Evolutionary conservation across 768 basidiomycete species (phyloP), one percentile per base, ranked within the genome.

Genomic region (Hygrocybe coccinea): DNA sequence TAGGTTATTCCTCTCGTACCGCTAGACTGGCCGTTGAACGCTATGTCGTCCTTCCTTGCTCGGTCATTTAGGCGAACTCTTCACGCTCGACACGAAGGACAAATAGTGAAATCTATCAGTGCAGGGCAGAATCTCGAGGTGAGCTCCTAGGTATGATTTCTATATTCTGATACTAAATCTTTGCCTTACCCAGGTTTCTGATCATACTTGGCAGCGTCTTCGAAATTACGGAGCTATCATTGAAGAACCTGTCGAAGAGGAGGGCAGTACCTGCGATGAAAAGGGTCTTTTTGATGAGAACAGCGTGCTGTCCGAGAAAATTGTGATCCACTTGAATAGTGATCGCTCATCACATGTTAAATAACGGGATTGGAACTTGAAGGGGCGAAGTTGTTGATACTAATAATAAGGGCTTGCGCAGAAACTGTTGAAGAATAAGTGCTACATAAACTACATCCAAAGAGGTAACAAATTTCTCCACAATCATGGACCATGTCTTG

Each of bases 91-190:
- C 83, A 86, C 45, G 87, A 93, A 67, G 82, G 81, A 5, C 78
- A 82, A 65, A 86, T 95, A 50, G 68, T 94, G 55, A 95, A 90
- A 68, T 82, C 83, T 15, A 77, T 95, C 55, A 82, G 83, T 59
- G 79, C 83, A 8, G 89, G 86, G 2, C 87, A 94, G 67, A 95
- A 95, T 63, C 77, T 91, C 34, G 81, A 84, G 56, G 85, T 83
- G 58, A n/a, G 53, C 19, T 65, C 62, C 22, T 35, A 50, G 35
- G 17, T 39, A 44, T 58, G 14, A 53, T 49, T 36, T 29, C 21
- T n/a, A 39, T 34, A 17, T 45, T 22, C 33, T 57, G 25, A 36
- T n/a, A 8, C n/a, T 7, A 14, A 25, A 17, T 54, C 54, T 21
- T 56, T 21, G 8, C 5, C 39, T 22, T 22, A 6, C 25, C 15